Evolutionary conservation across 2,329 filamentous ascomycete genomes (phyloP), one percentile per base, ranked within the genome.

Genomic region (Ceratocystis alfenasii): DNA sequence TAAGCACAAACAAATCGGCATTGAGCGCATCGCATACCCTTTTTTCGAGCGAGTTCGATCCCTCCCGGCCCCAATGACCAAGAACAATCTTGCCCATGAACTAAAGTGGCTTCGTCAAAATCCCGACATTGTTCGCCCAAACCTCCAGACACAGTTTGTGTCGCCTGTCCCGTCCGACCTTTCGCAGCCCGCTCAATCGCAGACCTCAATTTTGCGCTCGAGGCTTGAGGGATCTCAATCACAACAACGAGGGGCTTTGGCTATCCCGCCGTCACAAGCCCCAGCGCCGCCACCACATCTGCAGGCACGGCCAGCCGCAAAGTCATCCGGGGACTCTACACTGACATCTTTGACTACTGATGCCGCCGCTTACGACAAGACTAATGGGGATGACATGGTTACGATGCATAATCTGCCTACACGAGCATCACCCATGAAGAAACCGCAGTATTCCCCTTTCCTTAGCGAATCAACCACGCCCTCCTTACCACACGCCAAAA

Each of bases 51-150:
- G 15, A 17, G 28, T 53, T 53, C 3, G 10, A 41, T 7, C 48
- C 10, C 12, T 41, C 36, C 4, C 25, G 36, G 28, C n/a, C 55
- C 80, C 80, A 76, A 85, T 85, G 82, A 85, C 82, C 76, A 81
- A 80, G 73, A 83, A 84, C 75, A 85, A 85, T 72, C 78, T 85
- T 68, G 73, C 75, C 70, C 78, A 81, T 72, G 80, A 85, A 73
- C 75, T 85, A 70, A 76, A 79, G 70, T 85, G 82, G 82, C 76
- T 85, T 71, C 72, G 83, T 71, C 76, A 76, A 70, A 80, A 81
- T 73, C 73, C 76, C 70, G 72, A 74, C 66, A 72, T 75, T 70
- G 74, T 74, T 70, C 75, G 74, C 72, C 76, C 77, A 62, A 67
- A 75, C 75, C 66, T 73, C 72, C 68, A 75, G 74, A 69, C 73